These are phyloP conservation scores for Candida bentonensis DNA, from an alignment of 805 yeast species.

Conservation along the genomic window DNA sequence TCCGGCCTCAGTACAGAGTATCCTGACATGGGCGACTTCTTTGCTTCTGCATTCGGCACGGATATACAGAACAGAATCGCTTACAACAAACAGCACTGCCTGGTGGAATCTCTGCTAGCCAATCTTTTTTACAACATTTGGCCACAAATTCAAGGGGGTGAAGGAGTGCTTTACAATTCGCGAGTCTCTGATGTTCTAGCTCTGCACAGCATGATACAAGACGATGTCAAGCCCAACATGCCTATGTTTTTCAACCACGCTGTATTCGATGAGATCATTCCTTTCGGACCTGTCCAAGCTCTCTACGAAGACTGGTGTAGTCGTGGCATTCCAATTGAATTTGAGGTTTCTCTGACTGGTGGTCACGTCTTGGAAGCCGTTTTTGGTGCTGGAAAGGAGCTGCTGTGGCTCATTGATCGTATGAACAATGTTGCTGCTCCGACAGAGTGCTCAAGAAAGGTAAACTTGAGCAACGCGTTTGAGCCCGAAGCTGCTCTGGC, in stretches of 20 bases:
- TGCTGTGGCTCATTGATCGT: background rate
- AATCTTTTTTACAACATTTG: background rate
- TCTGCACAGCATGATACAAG: constrained; percentile 4
- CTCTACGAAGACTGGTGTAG: background rate
- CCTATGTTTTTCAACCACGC: constrained; percentile 16
- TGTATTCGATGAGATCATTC: constrained; percentile 12
- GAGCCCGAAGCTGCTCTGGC: background rate
- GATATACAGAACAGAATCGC: constrained; percentile 8
- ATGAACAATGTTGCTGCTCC: background rate
- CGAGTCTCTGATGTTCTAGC: constrained; percentile 3
- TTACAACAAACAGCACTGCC: constrained; percentile 8
- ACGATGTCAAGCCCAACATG: constrained; percentile 8
- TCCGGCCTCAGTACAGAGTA: constrained; percentile 14
- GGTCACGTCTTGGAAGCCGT: background rate
- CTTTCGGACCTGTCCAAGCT: constrained; percentile 7
- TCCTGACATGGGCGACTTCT: constrained; percentile 11
- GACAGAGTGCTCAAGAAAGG: background rate
- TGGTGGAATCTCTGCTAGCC: background rate
- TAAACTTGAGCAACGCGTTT: background rate
- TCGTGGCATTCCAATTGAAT: background rate
- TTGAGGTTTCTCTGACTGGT: background rate
- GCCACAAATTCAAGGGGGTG: constrained; percentile 4
- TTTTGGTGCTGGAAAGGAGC: background rate
- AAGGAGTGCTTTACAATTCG: background rate
- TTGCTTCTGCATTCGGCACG: constrained; percentile 7